Conservation (phyloP, 345 rosid genomes). For the Populus ilicifolia region DNA sequence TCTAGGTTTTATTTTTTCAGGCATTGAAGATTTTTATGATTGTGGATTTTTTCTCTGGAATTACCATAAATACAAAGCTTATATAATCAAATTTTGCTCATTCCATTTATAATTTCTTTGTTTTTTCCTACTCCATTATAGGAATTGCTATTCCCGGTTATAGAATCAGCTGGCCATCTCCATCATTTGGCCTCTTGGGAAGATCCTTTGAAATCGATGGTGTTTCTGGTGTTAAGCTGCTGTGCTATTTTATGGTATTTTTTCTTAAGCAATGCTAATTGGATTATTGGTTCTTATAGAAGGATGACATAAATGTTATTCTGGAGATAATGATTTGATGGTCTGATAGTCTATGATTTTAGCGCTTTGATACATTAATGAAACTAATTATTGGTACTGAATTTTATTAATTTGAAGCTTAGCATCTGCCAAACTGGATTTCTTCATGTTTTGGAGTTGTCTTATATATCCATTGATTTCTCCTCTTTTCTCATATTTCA, state of each 20-base stretch:
- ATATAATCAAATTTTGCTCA: background rate
- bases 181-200: slow-evolving; percentile 66
- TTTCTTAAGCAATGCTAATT: background rate
- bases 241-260: slow-evolving; percentile 43
- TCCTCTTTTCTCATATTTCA: too few relatives aligned
- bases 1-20: background rate
- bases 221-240: slow-evolving; percentile 49
- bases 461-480: too few relatives aligned
- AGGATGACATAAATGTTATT: too few relatives aligned
- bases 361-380: too few relatives aligned
- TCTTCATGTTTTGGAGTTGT: too few relatives aligned
- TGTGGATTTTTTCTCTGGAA: background rate
- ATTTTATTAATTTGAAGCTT: too few relatives aligned
- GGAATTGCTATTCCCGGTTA: slow-evolving; percentile 74
- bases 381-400: too few relatives aligned
- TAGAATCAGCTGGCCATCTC: slow-evolving; percentile 41
- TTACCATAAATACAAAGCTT: background rate
- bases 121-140: slow-evolving; percentile 23
- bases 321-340: too few relatives aligned
- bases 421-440: too few relatives aligned
- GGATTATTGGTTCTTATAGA: background rate
- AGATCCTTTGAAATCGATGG: slow-evolving; percentile 56
- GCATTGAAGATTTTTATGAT: background rate
- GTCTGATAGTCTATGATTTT: too few relatives aligned
- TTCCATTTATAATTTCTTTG: background rate